Evolutionary conservation across 2,329 filamentous ascomycete genomes (phyloP).

Genomic region (Trichoderma atroviride): DNA sequence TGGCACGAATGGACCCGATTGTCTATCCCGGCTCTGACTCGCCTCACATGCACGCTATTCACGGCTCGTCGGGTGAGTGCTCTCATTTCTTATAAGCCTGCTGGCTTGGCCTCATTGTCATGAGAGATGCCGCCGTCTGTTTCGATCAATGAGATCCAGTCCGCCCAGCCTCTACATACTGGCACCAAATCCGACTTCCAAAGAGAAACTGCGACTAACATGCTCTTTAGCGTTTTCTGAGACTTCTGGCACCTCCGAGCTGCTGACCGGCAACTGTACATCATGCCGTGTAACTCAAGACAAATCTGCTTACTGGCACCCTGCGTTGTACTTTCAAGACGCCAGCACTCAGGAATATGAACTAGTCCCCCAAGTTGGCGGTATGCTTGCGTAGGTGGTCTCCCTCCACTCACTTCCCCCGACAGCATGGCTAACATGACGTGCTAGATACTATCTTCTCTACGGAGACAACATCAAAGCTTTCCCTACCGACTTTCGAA

Average conservation of each 20-base stretch:
- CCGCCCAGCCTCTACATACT: background rate
- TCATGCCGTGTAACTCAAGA: slow-evolving; percentile 80
- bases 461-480: slow-evolving; percentile 66
- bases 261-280: slow-evolving; percentile 69
- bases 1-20: slow-evolving; percentile 77
- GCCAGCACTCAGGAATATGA: slow-evolving; percentile 64
- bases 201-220: slow-evolving; percentile 29
- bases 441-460: slow-evolving; percentile 79
- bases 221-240: slow-evolving; percentile 62
- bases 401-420: background rate
- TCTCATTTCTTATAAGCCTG: background rate
- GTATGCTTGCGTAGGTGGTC: slow-evolving; percentile 77
- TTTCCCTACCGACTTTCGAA: slow-evolving; percentile 77
- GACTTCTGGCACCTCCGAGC: slow-evolving; percentile 57
- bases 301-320: slow-evolving; percentile 87
- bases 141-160: background rate
- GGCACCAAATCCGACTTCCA: background rate
- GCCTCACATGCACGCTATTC: slow-evolving; percentile 72
- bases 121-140: background rate
- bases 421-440: background rate
- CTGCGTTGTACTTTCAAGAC: slow-evolving; percentile 76
- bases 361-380: slow-evolving; percentile 73
- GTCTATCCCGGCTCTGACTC: slow-evolving; percentile 62
- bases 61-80: slow-evolving; percentile 72
- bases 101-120: slow-evolving; percentile 30